A percentile compares a stretch with the other conserved stretches of the same genome.
Evolutionary conservation across 768 basidiomycete species (phyloP).

Genomic region (Kwoniella europaea): DNA sequence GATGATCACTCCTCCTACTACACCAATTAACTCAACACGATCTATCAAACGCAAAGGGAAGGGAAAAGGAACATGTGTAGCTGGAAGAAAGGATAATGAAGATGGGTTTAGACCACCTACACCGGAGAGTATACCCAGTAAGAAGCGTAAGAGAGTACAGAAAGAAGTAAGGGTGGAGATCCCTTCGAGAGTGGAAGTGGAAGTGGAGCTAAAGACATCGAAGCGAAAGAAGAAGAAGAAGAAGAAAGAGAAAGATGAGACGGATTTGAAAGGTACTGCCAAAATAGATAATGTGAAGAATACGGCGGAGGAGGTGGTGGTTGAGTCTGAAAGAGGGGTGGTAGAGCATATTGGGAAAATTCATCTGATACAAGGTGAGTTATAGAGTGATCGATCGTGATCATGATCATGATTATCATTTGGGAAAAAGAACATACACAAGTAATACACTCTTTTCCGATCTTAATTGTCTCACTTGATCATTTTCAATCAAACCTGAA

Average conservation of each 20-base stretch:
- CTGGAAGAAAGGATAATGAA: neutral
- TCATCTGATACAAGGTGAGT: constrained; percentile 49
- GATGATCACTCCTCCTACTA: neutral
- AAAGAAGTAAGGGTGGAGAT: constrained; percentile 22
- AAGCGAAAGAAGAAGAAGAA: neutral
- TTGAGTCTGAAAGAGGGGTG: constrained; percentile 21
- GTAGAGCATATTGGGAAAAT: constrained; percentile 38
- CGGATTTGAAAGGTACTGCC: neutral
- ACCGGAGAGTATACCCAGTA: constrained; percentile 15
- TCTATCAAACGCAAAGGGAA: too few species aligned
- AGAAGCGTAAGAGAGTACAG: neutral
- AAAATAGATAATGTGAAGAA: neutral
- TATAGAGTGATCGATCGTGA: neutral
- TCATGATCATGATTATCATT: neutral
- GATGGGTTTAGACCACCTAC: constrained; percentile 1
- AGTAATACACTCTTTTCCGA: too few species aligned
- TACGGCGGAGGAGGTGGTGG: constrained; percentile 8
- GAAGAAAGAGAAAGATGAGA: constrained; percentile 1
- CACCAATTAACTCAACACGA: neutral
- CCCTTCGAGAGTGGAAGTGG: neutral
- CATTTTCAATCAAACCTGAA: neutral
- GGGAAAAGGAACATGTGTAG: too few species aligned
- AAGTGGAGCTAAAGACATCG: neutral
- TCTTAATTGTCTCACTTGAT: neutral
- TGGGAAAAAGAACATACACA: neutral